These are phyloP conservation scores for Heliosperma pusillum DNA, from an alignment of 148 eudicot species.

Conservation along the genomic window DNA sequence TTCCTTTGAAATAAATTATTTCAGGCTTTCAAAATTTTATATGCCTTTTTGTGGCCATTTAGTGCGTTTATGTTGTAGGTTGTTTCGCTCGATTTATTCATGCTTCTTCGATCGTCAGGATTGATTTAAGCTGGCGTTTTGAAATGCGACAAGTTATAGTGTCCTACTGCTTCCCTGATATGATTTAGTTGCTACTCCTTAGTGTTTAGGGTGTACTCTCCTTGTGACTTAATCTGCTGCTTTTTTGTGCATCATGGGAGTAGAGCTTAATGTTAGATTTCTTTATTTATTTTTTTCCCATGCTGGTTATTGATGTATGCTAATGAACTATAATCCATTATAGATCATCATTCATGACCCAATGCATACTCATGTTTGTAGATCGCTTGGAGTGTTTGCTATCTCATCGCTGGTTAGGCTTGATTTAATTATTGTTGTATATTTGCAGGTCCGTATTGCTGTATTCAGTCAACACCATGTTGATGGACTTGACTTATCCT, in stretches of 20 bases:
- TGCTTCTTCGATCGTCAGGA: background rate
- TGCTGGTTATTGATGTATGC: background rate
- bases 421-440: constrained; percentile 14
- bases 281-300: too few species aligned
- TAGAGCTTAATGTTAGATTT: constrained; percentile 8
- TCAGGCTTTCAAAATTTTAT: background rate
- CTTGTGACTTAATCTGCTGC: background rate
- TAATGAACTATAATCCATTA: background rate
- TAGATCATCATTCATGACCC: background rate
- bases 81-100: background rate
- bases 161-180: constrained; percentile 10
- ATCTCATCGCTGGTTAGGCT: background rate
- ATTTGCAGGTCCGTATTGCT: constrained; percentile 89
- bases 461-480: constrained; percentile 98
- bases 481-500: constrained; percentile 91
- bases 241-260: background rate
- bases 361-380: background rate
- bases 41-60: background rate
- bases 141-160: background rate
- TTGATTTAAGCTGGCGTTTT: background rate
- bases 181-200: background rate
- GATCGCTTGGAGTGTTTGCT: background rate
- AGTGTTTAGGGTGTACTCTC: background rate
- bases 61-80: background rate
- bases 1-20: background rate